phyloP scores from a whole-genome alignment of 1,284 basidiomycete genomes.

The Naganishia liquefaciens region DNA sequence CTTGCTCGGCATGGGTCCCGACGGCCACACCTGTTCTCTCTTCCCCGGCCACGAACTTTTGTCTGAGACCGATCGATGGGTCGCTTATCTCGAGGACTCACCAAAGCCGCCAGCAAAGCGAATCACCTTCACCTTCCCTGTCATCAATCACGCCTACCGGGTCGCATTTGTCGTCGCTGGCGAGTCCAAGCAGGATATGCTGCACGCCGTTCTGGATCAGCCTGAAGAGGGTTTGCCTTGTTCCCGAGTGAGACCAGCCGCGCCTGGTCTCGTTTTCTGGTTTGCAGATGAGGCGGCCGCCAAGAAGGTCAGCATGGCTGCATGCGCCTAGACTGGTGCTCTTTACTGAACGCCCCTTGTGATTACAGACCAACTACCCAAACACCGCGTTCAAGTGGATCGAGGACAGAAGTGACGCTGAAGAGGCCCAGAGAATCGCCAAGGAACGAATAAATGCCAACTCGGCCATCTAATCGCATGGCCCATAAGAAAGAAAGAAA shows the following conservation, averaged over 20 bases:
- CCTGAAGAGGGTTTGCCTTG: slow-evolving; percentile 82
- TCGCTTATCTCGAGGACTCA: slow-evolving; percentile 87
- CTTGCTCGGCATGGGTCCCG: slow-evolving; percentile 88
- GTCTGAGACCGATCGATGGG: slow-evolving; percentile 85
- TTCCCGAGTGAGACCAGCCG: slow-evolving; percentile 74
- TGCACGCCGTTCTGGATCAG: slow-evolving; percentile 76
- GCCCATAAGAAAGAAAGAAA: not conserved
- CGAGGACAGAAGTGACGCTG: slow-evolving; percentile 52
- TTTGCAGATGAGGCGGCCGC: slow-evolving; percentile 82
- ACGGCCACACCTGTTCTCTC: slow-evolving; percentile 94
- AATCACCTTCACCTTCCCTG: slow-evolving; percentile 85
- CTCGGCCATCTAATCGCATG: slow-evolving; percentile 27
- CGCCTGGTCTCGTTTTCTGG: slow-evolving; percentile 87
- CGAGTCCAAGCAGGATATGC: slow-evolving; percentile 76
- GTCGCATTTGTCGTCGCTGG: slow-evolving; percentile 89
- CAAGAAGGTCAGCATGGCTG: slow-evolving; percentile 36
- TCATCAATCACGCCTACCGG: slow-evolving; percentile 86
- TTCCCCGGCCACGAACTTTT: slow-evolving; percentile 92
- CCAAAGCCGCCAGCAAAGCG: slow-evolving; percentile 90
- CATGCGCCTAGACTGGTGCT: not conserved
- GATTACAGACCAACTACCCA: slow-evolving; percentile 35
- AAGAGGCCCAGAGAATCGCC: slow-evolving; percentile 43
- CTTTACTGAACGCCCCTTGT: not conserved
- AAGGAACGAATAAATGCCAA: slow-evolving; percentile 29
- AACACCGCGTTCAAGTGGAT: slow-evolving; percentile 54